Base-by-base conservation (phyloP, 2,329 filamentous ascomycete genomes). In the Trichoderma cornu-damae region DNA sequence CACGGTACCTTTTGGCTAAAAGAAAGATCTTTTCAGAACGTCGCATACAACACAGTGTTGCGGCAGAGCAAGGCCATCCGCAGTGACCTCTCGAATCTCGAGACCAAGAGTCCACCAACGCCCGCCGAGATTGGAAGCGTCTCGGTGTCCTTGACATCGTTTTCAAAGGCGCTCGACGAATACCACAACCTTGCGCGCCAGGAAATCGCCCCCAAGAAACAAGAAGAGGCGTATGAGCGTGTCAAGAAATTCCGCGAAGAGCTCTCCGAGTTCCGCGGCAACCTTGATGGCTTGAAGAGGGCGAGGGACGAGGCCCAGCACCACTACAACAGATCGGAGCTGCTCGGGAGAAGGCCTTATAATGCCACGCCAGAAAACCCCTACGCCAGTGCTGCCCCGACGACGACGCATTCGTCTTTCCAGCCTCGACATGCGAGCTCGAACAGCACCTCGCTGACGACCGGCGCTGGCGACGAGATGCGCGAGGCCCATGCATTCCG, bases 131-230 rank as follows among this genome's bases (percentile, higher is more conserved):
- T 79, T 72, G 87, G 87, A 68, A 88, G 90, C 72, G 83, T 90
- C 62, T 87, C 87, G n/a, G 87, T 85, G 18, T 89, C 89, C 12
- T 76, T 95, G 28, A 85, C 88, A 42, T 74, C 91, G 59, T 91
- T 99, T 72, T 84, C 88, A 46, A 90, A 94, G 60, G 96, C 90
- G 1, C 81, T 99, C 62, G 92, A 96, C 75, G 92, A 96, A 69
- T 99, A 99, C 77, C 84, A 88, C 67, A 81, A 82, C 56, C 84
- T 96, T 28, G 88, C 92, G 1, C 89, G 89, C 63, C 89, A 93
- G 66, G 94, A 99, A 72, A 84, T 96, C 30, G 92, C 96, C 57
- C 82, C 88, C 4, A 87, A 89, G 59, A 99, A 97, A 74, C 89
- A 96, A 65, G 87, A 94, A 60, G 96, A 97, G 69, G 94, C 93